Conservation (phyloP, 495 filamentous ascomycete species). For the Aspergillus sclerotiicarbonarius region DNA sequence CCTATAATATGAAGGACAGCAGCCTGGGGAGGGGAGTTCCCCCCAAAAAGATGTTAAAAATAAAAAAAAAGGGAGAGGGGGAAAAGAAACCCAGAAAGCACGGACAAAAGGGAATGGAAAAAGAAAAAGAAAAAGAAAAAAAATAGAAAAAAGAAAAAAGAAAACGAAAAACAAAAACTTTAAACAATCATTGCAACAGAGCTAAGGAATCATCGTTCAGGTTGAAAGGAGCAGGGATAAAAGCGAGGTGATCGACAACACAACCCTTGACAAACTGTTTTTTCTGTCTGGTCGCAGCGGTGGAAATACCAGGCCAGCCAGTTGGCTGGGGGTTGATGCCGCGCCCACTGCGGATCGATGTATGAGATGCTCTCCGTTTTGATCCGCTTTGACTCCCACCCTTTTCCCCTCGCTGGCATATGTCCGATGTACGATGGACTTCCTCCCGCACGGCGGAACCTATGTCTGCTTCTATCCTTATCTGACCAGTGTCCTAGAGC, state of each 20-base stretch:
- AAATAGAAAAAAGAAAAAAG: not conserved
- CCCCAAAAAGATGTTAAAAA: too few species aligned
- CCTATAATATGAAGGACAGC: not conserved
- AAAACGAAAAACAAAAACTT: not conserved
- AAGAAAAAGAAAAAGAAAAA: not conserved
- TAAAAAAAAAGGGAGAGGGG: not conserved
- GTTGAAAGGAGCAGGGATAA: not conserved
- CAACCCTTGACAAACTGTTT: not conserved
- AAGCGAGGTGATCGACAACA: not conserved
- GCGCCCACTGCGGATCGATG: not conserved
- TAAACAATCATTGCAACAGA: not conserved
- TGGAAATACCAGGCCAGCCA: not conserved
- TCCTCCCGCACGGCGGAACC: not conserved
- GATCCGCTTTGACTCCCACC: not conserved
- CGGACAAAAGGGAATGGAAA: not conserved
- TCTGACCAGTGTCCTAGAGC: not conserved
- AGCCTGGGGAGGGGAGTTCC: not conserved
- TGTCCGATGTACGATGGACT: not conserved
- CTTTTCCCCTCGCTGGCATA: not conserved
- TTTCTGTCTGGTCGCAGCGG: not conserved
- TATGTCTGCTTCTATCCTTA: not conserved
- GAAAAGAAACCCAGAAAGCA: not conserved
- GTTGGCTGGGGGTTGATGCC: not conserved
- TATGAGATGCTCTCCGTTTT: not conserved
- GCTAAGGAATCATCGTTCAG: not conserved